Base-by-base conservation (phyloP, 352 stramenopile genomes). In the Phytophthora pisi region DNA sequence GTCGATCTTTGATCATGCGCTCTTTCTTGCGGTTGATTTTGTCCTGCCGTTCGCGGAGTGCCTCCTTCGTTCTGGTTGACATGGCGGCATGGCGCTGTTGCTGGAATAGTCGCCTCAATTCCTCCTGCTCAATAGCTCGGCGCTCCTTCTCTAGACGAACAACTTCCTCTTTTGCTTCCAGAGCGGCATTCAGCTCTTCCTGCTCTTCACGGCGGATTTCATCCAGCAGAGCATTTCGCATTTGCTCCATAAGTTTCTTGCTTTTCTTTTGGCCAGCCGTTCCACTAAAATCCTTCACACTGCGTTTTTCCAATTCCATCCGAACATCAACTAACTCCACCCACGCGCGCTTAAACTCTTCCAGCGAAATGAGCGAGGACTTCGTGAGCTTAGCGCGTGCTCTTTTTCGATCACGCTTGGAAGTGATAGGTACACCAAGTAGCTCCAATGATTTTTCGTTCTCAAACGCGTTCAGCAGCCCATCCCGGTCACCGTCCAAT, bases 11-110 rank as follows among this genome's bases (percentile, higher is more conserved):
- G 23, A 91, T 67, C 38, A 77, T 70, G 6, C 83, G 70, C 38
- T 91, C 82, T 59, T 86, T 88, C 38, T 82, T 78, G 45, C 78
- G 70, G 4, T 75, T 43, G 5, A 89, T 89, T 46, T 90, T 93
- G 16, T 91, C 74, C 56, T 91, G 75, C 0, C 81, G 79, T 51
- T 91, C 85, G 4, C 77, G 74, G 16, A 92, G 51, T 1, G 86
- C 86, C 52, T 92, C 83, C 3, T 76, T 78, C 0, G 86, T 93
- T 28, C 85, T 64, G 10, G 70, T 89, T 4, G 57, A 72, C 1
- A 81, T 87, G 36, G 88, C 82, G 5, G 57, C 70, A 4, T 85
- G 76, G 0, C 80, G 81, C 58, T 91, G 80, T 30, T 78, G 61
- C 28, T 89, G 75, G 23, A 84, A 78, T 4, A 84, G 51, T 8